Percentiles rank a stretch among this genome's conserved stretches.
Evolutionary conservation across 768 basidiomycete genomes (phyloP).

Genomic region (Tricholoma furcatifolium): DNA sequence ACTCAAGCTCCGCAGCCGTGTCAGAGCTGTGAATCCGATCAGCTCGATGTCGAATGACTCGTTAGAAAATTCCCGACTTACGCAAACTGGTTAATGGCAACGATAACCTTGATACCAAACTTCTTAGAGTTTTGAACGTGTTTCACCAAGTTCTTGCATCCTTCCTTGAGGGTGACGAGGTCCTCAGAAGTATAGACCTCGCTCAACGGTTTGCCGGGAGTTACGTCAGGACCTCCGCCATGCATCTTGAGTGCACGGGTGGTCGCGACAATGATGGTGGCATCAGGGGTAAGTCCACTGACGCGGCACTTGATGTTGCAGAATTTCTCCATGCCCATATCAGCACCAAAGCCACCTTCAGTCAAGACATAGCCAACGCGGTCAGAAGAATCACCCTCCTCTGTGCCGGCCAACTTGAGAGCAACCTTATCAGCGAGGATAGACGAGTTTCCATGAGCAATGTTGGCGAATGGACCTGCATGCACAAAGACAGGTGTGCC

Average conservation of each 20-base stretch:
- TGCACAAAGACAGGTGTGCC: conserved; percentile 99
- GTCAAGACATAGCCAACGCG: conserved; percentile 94
- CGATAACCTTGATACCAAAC: conserved; percentile 94
- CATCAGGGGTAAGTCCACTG: conserved; percentile 91
- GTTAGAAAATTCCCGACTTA: conserved; percentile 40
- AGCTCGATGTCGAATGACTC: not conserved
- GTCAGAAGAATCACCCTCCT: conserved; percentile 80
- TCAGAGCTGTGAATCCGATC: conserved; percentile 59
- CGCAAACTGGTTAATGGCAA: conserved; percentile 95
- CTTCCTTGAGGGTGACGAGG: conserved; percentile 83
- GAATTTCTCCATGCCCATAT: conserved; percentile 99
- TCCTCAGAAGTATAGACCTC: conserved; percentile 95
- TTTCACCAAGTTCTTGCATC: conserved; percentile 88
- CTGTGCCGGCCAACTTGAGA: conserved; percentile 93
- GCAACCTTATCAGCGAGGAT: conserved; percentile 97
- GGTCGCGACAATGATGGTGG: conserved; percentile 94
- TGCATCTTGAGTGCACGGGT: conserved; percentile 99
- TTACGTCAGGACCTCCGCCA: conserved; percentile 95
- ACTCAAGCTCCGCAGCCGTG: conserved; percentile 83
- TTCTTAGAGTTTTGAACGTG: conserved; percentile 95
- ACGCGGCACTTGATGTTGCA: conserved; percentile 99
- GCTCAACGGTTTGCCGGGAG: conserved; percentile 90
- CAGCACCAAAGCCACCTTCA: conserved; percentile 97
- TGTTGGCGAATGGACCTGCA: conserved; percentile 98
- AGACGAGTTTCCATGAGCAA: conserved; percentile 97